Evolutionary conservation across 768 basidiomycete genomes (phyloP), one percentile per base, ranked within the genome.

Genomic region (Tephrocybe sp.): DNA sequence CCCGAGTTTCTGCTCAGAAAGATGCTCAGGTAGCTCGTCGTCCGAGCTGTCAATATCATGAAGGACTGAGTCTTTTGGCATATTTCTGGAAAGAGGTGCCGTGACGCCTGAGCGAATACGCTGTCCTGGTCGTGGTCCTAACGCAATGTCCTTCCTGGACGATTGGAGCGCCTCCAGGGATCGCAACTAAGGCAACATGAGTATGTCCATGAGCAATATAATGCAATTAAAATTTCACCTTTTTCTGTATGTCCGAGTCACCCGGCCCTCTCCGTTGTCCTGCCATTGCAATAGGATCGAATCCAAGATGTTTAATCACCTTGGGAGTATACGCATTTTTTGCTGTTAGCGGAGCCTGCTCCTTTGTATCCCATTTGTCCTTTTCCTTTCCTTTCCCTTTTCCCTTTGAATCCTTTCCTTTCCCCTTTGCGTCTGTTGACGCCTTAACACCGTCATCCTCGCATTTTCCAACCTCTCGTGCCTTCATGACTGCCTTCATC

Each of bases 251-350:
- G 9, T 67, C 70, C 8, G 65, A 59, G 39, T 76, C 69, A 28
- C 44, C 44, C 18, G 71, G 69, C 19, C 55, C 56, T 49, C 71
- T 72, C 32, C 69, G 67, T 32, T 72, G 75, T 1, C 82, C 81
- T 35, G 70, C 64, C 59, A 82, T 84, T 7, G 73, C 60, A 2
- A 82, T 80, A 21, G 91, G 91, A 66, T 93, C 88, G 51, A 92
- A 93, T 1, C 91, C 91, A 3, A 93, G 71, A 4, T 78, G 72
- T 60, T 84, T 84, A 60, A 93, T 81, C 19, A 87, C 64, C 42
- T 72, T 71, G 0, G 85, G 82, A 31, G 84, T 83, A 63, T 86
- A 92, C 1, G 80, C 76, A 37, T 66, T 71, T 60, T 76, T 81
- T 41, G 56, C 57, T 36, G 66, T 51, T 27, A 49, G 39, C 16